Conservation (phyloP, 257 asterid genomes). For the Solanum pimpinellifolium region DNA sequence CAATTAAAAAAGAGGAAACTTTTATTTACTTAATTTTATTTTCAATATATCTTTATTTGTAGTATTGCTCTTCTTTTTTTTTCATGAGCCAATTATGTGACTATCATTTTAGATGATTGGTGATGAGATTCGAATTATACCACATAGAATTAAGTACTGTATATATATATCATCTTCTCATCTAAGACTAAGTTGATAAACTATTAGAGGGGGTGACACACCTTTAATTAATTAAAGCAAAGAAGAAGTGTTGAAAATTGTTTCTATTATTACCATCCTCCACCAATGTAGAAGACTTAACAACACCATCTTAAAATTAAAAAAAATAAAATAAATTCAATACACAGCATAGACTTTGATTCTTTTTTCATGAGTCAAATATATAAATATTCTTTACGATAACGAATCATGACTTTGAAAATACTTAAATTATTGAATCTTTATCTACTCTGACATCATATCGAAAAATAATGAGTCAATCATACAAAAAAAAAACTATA, state of each 20-base stretch:
- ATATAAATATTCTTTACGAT: not conserved
- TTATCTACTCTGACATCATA: not conserved
- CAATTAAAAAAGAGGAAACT: not conserved
- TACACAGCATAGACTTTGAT: not conserved
- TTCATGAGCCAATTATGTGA: not conserved
- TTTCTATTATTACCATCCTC: too few species aligned
- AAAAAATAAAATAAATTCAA: too few species aligned
- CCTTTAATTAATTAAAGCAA: not conserved
- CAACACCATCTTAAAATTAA: not conserved
- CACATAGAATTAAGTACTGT: not conserved
- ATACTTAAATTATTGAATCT: not conserved
- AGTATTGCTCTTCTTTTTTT: not conserved
- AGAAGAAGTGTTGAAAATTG: too few species aligned
- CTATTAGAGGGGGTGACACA: not conserved
- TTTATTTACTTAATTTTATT: not conserved
- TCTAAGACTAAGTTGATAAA: not conserved
- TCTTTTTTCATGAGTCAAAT: not conserved
- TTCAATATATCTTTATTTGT: not conserved
- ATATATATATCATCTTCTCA: not conserved
- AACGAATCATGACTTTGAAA: not conserved
- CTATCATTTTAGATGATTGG: not conserved
- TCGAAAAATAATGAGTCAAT: not conserved
- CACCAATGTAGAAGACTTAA: too few species aligned
- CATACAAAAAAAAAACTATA: not conserved
- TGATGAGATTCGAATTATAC: not conserved